Conservation (phyloP, 805 yeast species). For the Schizosaccharomyces lindneri region DNA sequence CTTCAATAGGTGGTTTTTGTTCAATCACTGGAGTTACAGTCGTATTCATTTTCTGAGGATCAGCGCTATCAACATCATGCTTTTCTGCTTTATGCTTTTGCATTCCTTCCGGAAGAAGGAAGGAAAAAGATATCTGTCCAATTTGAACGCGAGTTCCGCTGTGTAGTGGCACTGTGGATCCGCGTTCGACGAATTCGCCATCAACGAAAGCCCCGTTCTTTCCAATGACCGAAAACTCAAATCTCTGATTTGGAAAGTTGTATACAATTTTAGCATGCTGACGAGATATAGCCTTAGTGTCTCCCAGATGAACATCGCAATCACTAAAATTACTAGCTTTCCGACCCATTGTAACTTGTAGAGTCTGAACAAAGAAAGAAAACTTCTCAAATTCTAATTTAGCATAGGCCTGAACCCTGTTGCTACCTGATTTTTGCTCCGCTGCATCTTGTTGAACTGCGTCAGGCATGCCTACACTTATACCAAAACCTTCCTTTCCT, state of each 20-base stretch:
- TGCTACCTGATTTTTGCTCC: not conserved
- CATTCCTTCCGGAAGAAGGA: conserved; percentile 41
- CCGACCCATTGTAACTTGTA: conserved; percentile 84
- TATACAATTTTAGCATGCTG: conserved; percentile 88
- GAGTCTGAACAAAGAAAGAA: conserved; percentile 86
- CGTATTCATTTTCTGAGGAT: not conserved
- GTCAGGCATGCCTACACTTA: not conserved
- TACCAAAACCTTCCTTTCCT: not conserved
- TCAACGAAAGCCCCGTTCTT: conserved; percentile 94
- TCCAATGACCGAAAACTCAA: conserved; percentile 76
- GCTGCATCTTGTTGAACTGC: not conserved
- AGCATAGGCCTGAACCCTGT: conserved; percentile 17
- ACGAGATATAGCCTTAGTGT: conserved; percentile 78
- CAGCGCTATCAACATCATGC: not conserved
- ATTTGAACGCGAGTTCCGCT: conserved; percentile 48
- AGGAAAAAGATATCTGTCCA: conserved; percentile 73
- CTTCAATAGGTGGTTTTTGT: too few relatives aligned
- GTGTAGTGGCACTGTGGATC: conserved; percentile 65
- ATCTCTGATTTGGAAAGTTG: conserved; percentile 86
- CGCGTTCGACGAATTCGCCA: conserved; percentile 68
- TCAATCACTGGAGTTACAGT: not conserved
- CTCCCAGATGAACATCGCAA: conserved; percentile 74
- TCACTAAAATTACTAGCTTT: conserved; percentile 1
- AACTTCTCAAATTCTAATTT: conserved; percentile 68
- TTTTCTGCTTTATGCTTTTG: not conserved